phyloP scores from a whole-genome alignment of 495 filamentous ascomycete species.

The Podospora appendiculata region DNA sequence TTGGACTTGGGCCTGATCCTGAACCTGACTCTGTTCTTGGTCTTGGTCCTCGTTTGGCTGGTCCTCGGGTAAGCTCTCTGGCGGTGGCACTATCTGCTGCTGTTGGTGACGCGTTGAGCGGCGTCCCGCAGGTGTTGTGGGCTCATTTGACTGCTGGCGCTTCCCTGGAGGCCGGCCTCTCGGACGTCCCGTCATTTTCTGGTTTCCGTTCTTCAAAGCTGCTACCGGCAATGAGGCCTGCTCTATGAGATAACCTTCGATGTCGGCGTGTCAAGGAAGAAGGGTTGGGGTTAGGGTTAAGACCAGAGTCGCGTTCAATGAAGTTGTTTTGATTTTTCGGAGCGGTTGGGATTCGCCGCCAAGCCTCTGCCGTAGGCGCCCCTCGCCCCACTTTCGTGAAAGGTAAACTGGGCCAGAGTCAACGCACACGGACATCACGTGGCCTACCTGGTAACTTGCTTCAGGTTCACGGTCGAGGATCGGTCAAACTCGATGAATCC shows the following conservation, averaged over 20 bases:
- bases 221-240: background rate
- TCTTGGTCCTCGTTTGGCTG: too few relatives aligned
- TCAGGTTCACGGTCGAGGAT: too few relatives aligned
- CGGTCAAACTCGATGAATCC: too few relatives aligned
- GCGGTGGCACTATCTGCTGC: background rate
- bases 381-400: too few relatives aligned
- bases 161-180: slow-evolving; percentile 13
- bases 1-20: slow-evolving; percentile 10
- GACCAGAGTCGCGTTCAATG: slow-evolving; percentile 2
- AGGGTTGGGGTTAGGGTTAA: slow-evolving; percentile 31
- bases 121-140: slow-evolving; percentile 9
- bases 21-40: too few relatives aligned
- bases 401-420: too few relatives aligned
- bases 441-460: too few relatives aligned
- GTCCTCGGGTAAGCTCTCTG: too few relatives aligned
- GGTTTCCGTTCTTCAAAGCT: background rate
- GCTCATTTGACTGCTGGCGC: slow-evolving; percentile 3
- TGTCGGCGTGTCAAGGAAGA: background rate
- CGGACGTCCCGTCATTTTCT: slow-evolving; percentile 15
- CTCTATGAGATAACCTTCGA: too few relatives aligned
- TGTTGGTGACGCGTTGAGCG: slow-evolving; percentile 19
- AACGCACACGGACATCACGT: too few relatives aligned
- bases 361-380: too few relatives aligned
- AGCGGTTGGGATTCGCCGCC: background rate
- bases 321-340: slow-evolving; percentile 16